Conservation (phyloP, 768 basidiomycete species). For the Boletus edulis region DNA sequence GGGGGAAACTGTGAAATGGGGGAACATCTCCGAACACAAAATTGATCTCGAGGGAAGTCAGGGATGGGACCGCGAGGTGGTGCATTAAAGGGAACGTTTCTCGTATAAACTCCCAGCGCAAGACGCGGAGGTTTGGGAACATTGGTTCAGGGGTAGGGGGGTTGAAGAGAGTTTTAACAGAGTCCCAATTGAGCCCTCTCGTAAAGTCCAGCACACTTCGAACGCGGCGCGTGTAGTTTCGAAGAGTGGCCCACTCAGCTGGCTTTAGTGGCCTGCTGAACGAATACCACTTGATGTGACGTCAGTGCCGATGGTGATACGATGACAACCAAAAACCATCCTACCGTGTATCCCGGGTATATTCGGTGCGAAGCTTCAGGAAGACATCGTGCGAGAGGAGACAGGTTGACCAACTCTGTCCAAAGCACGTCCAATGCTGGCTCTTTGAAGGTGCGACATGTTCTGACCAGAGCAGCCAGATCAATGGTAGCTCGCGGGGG, state of each 20-base stretch:
- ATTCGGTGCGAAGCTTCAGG: constrained; percentile 5
- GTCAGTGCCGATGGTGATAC: not conserved
- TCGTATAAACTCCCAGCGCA: constrained; percentile 7
- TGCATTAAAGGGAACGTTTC: constrained; percentile 6
- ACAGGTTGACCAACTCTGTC: constrained; percentile 3
- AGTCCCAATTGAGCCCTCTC: constrained; percentile 2
- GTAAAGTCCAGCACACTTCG: constrained; percentile 1
- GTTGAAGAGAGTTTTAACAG: constrained; percentile 2
- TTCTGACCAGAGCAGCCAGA: not conserved
- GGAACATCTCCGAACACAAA: constrained; percentile 2
- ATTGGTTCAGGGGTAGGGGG: constrained; percentile 1
- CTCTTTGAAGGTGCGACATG: constrained; percentile 1
- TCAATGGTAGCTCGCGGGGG: not conserved
- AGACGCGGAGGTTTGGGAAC: constrained; percentile 2
- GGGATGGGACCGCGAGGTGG: constrained; percentile 1
- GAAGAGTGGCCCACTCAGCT: constrained; percentile 1
- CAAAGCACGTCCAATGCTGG: constrained; percentile 4
- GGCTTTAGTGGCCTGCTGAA: not conserved
- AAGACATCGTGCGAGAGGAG: constrained; percentile 4
- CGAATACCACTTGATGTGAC: not conserved
- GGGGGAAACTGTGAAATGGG: not conserved
- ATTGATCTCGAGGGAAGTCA: constrained; percentile 2
- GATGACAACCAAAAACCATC: not conserved
- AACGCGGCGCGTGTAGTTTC: constrained; percentile 1
- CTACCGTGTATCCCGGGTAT: constrained; percentile 4